Evolutionary conservation across 306 rosid genomes (phyloP), one percentile per base, ranked within the genome.

Genomic region (Cucurbita maxima): DNA sequence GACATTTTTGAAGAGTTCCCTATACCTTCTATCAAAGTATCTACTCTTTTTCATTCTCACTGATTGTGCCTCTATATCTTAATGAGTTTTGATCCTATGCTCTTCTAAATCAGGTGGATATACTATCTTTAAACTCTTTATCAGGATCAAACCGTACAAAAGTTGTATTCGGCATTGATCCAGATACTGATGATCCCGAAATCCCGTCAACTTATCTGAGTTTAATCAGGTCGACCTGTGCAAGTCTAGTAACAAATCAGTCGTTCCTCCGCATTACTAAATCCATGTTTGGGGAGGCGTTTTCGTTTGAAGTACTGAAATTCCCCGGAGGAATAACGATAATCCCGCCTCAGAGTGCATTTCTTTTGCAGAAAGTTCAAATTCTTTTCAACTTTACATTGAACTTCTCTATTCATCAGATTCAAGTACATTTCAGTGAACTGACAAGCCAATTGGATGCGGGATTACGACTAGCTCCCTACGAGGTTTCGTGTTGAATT

Each of bases 281-380:
- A 56, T 81, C 90, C 79, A 79, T 84, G 84, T 89, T 89, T 12
- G 96, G 97, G 71, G 77, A 74, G 58, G 81, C 94, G 22, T 68
- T 9, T 59, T 76, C 41, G 73, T 89, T 92, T 72, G 91, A 87
- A 84, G 97, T 92, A 83, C 86, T 89, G 72, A 89, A 86, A 89
- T 87, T 87, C 71, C 86, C 84, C 10, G 96, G 92, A 71, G 97
- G 96, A 82, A 88, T 92, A 79, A 89, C 91, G 8, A 80, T 92
- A 76, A 80, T 82, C 79, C 96, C 90, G 38, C 78, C 66, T 16
- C 94, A 92, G 84, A 84, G 58, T 44, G 97, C 82, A 10, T 92
- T 92, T 82, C 97, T 83, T 79, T 82, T 92, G 79, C 97, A 92
- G 83, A 80, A 70, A 77, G 84, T 68, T 84, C 90, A 87, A 81